Conservation (phyloP, 2,329 filamentous ascomycete species). For the Hymenoscyphus fructigenus region DNA sequence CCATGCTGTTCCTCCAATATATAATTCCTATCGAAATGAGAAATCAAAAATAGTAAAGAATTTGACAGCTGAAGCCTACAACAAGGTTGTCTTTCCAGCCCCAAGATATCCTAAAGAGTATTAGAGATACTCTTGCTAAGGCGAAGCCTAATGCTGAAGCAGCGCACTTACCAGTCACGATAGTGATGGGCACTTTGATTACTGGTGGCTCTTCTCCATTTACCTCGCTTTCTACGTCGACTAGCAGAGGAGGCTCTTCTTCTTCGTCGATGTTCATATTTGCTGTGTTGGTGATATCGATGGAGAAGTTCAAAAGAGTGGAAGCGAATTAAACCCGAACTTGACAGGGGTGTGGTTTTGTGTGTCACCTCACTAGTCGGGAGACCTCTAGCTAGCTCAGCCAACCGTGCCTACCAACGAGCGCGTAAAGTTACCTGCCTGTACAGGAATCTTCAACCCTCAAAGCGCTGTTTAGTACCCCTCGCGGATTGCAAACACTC, state of each 20-base stretch:
- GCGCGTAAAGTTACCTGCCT: too few relatives aligned
- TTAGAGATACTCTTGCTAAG: neutral
- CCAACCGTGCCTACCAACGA: too few relatives aligned
- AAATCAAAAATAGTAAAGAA: neutral
- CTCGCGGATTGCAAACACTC: neutral
- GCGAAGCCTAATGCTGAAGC: neutral
- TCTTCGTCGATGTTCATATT: slow-evolving; percentile 63
- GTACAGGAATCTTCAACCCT: too few relatives aligned
- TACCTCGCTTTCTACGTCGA: slow-evolving; percentile 45
- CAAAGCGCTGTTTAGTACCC: too few relatives aligned
- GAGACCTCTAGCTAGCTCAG: too few relatives aligned
- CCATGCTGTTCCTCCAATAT: slow-evolving; percentile 93
- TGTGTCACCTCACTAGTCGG: neutral
- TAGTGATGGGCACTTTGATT: slow-evolving; percentile 77
- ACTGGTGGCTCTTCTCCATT: slow-evolving; percentile 49
- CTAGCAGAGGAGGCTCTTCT: slow-evolving; percentile 65
- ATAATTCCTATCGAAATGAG: slow-evolving; percentile 59
- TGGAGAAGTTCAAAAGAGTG: neutral
- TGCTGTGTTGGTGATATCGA: neutral
- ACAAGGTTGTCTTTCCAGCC: slow-evolving; percentile 88
- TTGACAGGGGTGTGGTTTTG: neutral
- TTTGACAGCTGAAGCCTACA: slow-evolving; percentile 40
- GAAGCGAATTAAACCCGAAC: neutral
- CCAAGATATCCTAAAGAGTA: slow-evolving; percentile 75
- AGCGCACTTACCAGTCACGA: slow-evolving; percentile 65